These are phyloP conservation scores for Pythium insidiosum DNA, from an alignment of 352 stramenopile genomes.

Conservation along the genomic window DNA sequence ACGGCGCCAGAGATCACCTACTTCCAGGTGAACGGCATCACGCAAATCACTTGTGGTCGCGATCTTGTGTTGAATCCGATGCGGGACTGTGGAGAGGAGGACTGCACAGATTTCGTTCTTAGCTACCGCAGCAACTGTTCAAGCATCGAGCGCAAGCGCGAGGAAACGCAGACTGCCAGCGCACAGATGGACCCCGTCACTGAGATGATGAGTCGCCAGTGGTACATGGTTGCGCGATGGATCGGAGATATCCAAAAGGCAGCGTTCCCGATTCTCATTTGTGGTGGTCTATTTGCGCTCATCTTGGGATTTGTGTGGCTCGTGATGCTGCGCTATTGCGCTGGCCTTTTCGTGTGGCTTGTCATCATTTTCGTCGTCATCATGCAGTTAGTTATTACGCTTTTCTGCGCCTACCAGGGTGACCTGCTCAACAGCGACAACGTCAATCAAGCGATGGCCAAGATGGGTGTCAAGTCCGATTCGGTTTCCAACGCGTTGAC, in stretches of 20 bases:
- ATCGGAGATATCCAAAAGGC: constrained; percentile 76
- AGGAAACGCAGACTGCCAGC: constrained; percentile 32
- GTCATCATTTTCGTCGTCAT: constrained; percentile 52
- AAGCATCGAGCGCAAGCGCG: constrained; percentile 33
- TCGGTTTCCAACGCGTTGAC: constrained; percentile 21
- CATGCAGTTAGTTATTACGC: constrained; percentile 61
- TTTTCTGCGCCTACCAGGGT: constrained; percentile 74
- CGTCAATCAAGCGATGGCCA: constrained; percentile 36
- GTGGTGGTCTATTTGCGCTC: constrained; percentile 54
- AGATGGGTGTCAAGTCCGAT: constrained; percentile 35
- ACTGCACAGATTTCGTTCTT: constrained; percentile 39
- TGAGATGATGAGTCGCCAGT: constrained; percentile 52
- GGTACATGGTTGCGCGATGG: constrained; percentile 64
- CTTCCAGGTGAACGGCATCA: constrained; percentile 18
- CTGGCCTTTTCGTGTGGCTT: constrained; percentile 75
- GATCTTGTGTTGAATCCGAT: constrained; percentile 40
- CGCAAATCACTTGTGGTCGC: constrained; percentile 26
- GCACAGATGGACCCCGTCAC: constrained; percentile 41
- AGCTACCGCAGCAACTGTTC: constrained; percentile 33
- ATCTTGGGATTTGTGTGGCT: constrained; percentile 70
- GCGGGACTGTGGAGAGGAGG: constrained; percentile 32
- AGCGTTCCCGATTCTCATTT: constrained; percentile 68
- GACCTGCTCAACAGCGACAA: constrained; percentile 42
- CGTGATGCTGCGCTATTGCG: constrained; percentile 63
- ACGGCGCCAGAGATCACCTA: constrained; percentile 24